A percentile compares a stretch with the other conserved stretches of the same genome.
phyloP scores from a whole-genome alignment of 768 basidiomycete species.

The Paxillus ammoniavirescens region DNA sequence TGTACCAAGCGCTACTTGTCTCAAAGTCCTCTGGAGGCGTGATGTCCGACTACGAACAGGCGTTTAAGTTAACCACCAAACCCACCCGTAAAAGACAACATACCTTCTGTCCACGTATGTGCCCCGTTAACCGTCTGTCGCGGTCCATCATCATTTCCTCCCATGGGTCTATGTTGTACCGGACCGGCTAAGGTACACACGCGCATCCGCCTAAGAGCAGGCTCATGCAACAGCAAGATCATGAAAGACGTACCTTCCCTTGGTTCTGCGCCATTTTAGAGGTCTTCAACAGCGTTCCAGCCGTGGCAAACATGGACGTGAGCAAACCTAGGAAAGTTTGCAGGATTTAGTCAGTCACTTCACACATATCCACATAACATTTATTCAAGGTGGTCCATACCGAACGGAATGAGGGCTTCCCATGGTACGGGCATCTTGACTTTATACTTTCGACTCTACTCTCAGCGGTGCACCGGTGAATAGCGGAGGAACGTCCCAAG shows the following conservation, averaged over 20 bases:
- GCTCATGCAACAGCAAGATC: not conserved
- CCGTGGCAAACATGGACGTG: slow-evolving; percentile 85
- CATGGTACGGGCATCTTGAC: slow-evolving; percentile 91
- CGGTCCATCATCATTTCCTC: slow-evolving; percentile 96
- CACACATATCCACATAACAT: too few species aligned
- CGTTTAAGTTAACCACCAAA: not conserved
- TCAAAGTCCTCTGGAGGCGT: slow-evolving; percentile 67
- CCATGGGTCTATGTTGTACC: slow-evolving; percentile 87
- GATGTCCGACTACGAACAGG: slow-evolving; percentile 54
- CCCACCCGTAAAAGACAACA: slow-evolving; percentile 29
- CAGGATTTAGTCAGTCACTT: not conserved
- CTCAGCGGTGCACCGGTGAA: not conserved
- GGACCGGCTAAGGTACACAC: slow-evolving; percentile 56
- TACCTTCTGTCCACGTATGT: slow-evolving; percentile 82
- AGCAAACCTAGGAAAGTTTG: slow-evolving; percentile 58
- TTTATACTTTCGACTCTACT: not conserved
- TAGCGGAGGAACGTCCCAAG: not conserved
- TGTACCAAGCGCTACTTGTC: slow-evolving; percentile 74
- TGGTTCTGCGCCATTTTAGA: slow-evolving; percentile 82
- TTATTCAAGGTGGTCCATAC: slow-evolving; percentile 36
- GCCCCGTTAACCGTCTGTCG: slow-evolving; percentile 85
- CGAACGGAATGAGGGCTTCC: slow-evolving; percentile 97
- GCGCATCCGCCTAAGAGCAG: not conserved
- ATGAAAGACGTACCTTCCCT: slow-evolving; percentile 65
- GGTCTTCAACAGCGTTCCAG: slow-evolving; percentile 82